These are phyloP conservation scores for Penicillium fuscoglaucum DNA, from an alignment of 2,329 filamentous ascomycete genomes.

Conservation along the genomic window DNA sequence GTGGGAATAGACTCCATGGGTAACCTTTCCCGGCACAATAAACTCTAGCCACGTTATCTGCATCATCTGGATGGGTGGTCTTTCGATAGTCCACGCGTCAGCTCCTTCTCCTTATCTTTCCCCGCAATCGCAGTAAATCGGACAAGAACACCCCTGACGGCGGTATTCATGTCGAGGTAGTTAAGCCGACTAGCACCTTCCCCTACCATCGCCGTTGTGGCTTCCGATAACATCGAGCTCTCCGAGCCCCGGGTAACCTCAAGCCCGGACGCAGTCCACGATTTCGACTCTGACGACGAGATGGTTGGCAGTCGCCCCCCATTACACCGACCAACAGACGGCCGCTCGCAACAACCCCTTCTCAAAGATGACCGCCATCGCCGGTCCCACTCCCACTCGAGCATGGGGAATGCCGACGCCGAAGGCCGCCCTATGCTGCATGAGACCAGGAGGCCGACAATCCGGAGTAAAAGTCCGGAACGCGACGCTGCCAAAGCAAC, in stretches of 20 bases:
- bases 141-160: conserved; percentile 9
- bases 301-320: conserved; percentile 49
- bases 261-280: conserved; percentile 39
- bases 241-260: conserved; percentile 24
- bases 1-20: conserved; percentile 6
- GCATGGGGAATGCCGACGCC: conserved; percentile 31
- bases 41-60: conserved; percentile 1
- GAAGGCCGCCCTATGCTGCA: conserved; percentile 43
- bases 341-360: conserved; percentile 55
- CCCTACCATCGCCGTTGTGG: conserved; percentile 31
- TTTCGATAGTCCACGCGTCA: background rate
- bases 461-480: conserved; percentile 76
- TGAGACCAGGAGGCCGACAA: conserved; percentile 61
- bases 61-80: conserved; percentile 12
- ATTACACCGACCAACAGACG: conserved; percentile 50
- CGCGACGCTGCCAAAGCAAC: conserved; percentile 64
- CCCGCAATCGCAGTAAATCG: conserved; percentile 5
- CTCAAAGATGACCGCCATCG: conserved; percentile 50
- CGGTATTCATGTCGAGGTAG: conserved; percentile 10
- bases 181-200: conserved; percentile 1
- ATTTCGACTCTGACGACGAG: conserved; percentile 46
- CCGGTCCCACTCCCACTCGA: conserved; percentile 34
- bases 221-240: conserved; percentile 32
- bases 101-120: conserved; percentile 13
- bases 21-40: background rate